Evolutionary conservation across 164 flowering plant genomes (phyloP), one percentile per base, ranked within the genome.

Genomic region (Dillenia turbinata): DNA sequence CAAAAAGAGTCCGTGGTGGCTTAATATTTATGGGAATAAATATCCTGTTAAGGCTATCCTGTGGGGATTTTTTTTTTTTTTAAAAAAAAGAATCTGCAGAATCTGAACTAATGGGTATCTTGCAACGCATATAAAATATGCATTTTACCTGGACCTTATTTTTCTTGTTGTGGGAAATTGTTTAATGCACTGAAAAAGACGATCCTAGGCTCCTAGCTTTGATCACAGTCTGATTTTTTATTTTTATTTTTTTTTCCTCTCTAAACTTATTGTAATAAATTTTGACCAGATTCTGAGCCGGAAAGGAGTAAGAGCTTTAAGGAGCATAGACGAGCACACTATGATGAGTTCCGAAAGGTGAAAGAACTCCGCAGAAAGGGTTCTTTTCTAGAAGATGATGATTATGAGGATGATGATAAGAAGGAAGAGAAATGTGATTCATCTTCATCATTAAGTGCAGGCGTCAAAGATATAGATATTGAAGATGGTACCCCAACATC

Each of bases 321-420:
- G 72, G 99, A 89, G 71, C 97, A 79, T 47, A 75, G 99, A 55
- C 76, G 77, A 68, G 87, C 78, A 33, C 99, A 95, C 56, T 95
- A 95, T 67, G 92, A 95, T 49, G 99, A 95, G 77, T 95, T 74
- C 60, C 80, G 54, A 44, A 90, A 81, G 69, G 91, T 88, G 68
- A 92, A 80, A 73, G 96, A 92, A 70, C 89, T 86, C 52, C 75
- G 72, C 52, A 59, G 71, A 22, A 67, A 79, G 49, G 90, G 89
- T 15, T 84, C 92, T 10, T 59, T 77, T 1, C 26, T 71, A 14
- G 89, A 83, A 15, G 88, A 86, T 24, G 91, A 72, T 59, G 75
- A 66, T 10, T 81, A 79, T 12, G 88, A 80, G 17, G 78, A 64
- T 15, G 70, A 40, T 56, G 54, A 61, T 22, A 66, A 44, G 63